These are phyloP conservation scores for Hericium coralloides DNA, from an alignment of 768 basidiomycete genomes.

Conservation along the genomic window DNA sequence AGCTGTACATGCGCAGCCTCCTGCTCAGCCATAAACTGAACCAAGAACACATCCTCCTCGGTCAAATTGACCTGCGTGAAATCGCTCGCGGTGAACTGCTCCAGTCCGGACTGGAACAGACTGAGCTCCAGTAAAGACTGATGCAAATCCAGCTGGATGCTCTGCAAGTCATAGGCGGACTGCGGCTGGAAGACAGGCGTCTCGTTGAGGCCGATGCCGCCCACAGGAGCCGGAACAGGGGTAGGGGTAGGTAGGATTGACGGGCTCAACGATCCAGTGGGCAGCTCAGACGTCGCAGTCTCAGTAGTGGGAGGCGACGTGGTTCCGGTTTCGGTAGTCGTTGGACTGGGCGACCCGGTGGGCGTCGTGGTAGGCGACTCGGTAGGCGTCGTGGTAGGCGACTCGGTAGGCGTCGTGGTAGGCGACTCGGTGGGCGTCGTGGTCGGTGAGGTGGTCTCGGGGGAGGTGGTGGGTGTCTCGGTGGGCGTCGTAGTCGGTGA, in stretches of 20 bases:
- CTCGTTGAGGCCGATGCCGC: conserved; percentile 19
- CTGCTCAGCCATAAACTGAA: conserved; percentile 56
- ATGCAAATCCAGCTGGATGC: conserved; percentile 49
- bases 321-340: not conserved
- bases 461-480: not conserved
- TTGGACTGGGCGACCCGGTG: not conserved
- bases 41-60: conserved; percentile 44
- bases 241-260: conserved; percentile 1
- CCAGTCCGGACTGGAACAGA: conserved; percentile 48
- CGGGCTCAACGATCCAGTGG: conserved; percentile 1
- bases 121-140: conserved; percentile 59
- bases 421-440: not conserved
- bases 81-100: conserved; percentile 42
- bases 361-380: not conserved
- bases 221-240: conserved; percentile 13
- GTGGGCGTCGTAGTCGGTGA: not conserved
- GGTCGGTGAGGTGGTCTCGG: not conserved
- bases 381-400: not conserved
- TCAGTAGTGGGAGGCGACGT: not conserved
- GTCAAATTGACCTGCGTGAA: conserved; percentile 46
- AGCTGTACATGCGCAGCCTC: conserved; percentile 54
- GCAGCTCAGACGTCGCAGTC: not conserved
- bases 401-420: not conserved
- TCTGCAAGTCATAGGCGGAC: conserved; percentile 43
- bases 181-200: conserved; percentile 26